These are phyloP conservation scores for Austroboletus niveus DNA, from an alignment of 1,284 basidiomycete genomes.

Conservation along the genomic window DNA sequence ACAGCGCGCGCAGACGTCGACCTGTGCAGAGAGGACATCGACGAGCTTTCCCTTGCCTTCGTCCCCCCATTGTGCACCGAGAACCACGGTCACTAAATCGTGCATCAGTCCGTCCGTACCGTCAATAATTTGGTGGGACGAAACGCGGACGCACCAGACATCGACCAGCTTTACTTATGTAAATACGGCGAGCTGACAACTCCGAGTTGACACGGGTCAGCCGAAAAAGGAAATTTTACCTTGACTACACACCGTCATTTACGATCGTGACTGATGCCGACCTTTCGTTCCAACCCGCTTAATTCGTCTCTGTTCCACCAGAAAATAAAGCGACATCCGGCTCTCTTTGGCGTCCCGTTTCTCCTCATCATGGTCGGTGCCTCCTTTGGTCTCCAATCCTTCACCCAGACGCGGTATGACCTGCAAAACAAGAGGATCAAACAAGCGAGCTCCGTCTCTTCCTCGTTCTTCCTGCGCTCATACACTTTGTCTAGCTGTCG, in stretches of 20 bases:
- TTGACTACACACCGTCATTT: not conserved
- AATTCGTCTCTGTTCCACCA: conserved; percentile 45
- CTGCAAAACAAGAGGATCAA: conserved; percentile 79
- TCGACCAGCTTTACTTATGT: conserved; percentile 6
- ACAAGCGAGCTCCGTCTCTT: conserved; percentile 44
- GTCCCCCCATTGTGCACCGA: conserved; percentile 94
- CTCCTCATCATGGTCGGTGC: conserved; percentile 81
- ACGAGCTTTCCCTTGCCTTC: conserved; percentile 97
- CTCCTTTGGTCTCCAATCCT: conserved; percentile 80
- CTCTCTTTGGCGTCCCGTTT: conserved; percentile 86
- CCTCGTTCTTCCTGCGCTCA: not conserved
- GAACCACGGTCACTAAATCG: conserved; percentile 67
- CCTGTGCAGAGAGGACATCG: conserved; percentile 85
- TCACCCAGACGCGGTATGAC: conserved; percentile 93
- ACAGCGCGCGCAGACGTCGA: conserved; percentile 93
- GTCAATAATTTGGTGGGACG: not conserved
- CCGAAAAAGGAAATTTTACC: not conserved
- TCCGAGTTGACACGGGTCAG: conserved; percentile 7
- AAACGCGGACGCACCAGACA: conserved; percentile 24
- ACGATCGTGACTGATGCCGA: conserved; percentile 41
- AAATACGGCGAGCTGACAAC: not conserved
- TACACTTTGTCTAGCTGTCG: conserved; percentile 49
- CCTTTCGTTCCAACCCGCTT: conserved; percentile 58
- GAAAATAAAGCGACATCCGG: conserved; percentile 56
- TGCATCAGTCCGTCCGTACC: no score